Evolutionary conservation across 371 early-diverging fungal genomes (phyloP).

Genomic region (Nematocida major): DNA sequence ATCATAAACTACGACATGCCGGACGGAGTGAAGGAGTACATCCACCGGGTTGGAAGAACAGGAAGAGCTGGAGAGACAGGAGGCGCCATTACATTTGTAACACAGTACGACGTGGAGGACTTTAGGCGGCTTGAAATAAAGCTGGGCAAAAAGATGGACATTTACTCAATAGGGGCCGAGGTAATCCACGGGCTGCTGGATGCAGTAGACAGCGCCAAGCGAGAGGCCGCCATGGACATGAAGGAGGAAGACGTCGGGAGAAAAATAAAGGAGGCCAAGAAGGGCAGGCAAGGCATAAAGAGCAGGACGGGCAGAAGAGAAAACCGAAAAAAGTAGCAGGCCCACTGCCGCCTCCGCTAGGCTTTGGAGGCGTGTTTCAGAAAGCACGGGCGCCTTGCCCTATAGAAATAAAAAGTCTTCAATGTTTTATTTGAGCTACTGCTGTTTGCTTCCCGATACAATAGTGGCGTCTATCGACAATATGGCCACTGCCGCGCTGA

Average conservation of each 20-base stretch:
- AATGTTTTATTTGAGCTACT: not conserved
- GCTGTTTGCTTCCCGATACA: not conserved
- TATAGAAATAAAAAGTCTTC: not conserved
- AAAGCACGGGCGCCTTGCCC: not conserved
- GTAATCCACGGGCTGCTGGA: slow-evolving; percentile 20
- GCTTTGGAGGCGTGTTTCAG: not conserved
- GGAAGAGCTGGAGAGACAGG: slow-evolving; percentile 84
- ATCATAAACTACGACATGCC: slow-evolving; percentile 93
- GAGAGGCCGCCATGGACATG: slow-evolving; percentile 29
- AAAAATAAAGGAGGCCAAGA: slow-evolving; percentile 7
- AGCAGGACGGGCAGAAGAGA: not conserved
- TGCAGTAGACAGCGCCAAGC: slow-evolving; percentile 23
- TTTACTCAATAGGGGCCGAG: slow-evolving; percentile 16
- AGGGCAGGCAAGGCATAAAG: not conserved
- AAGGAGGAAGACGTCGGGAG: slow-evolving; percentile 38
- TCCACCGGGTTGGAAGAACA: slow-evolving; percentile 90
- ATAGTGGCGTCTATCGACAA: slow-evolving; percentile 63
- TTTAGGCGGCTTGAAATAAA: slow-evolving; percentile 87
- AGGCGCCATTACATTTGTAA: slow-evolving; percentile 82
- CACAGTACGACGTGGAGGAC: slow-evolving; percentile 85
- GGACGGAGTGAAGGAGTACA: slow-evolving; percentile 80
- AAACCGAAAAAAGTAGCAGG: not conserved
- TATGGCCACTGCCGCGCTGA: slow-evolving; percentile 72
- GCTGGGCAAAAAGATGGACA: slow-evolving; percentile 84
- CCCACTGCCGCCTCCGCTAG: not conserved